Percentiles rank a stretch among this genome's conserved stretches.
These are phyloP conservation scores for Arthroderma sp. DNA, from an alignment of 2,329 filamentous ascomycete species.

Conservation along the genomic window DNA sequence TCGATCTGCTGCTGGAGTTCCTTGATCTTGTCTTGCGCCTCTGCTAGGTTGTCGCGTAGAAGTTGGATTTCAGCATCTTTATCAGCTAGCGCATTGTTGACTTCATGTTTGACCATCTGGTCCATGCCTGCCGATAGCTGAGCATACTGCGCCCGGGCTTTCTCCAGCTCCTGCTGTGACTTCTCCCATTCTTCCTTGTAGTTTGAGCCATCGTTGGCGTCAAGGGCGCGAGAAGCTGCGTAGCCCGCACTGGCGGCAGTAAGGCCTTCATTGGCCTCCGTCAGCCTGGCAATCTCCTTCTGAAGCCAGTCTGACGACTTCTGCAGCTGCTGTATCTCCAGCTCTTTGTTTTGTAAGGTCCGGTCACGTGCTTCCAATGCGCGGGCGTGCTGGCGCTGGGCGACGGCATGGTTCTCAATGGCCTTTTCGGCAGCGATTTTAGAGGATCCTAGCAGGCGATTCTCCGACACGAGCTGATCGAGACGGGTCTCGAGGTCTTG, in stretches of 20 bases:
- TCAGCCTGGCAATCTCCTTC: slow-evolving; percentile 67
- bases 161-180: slow-evolving; percentile 56
- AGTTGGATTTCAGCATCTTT: slow-evolving; percentile 75
- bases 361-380: slow-evolving; percentile 53
- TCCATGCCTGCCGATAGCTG: slow-evolving; percentile 53
- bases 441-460: slow-evolving; percentile 63
- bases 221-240: slow-evolving; percentile 56
- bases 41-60: slow-evolving; percentile 65
- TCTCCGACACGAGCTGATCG: slow-evolving; percentile 70
- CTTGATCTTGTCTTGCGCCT: slow-evolving; percentile 51
- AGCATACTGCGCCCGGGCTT: slow-evolving; percentile 51
- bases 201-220: slow-evolving; percentile 47
- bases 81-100: slow-evolving; percentile 55
- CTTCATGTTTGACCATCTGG: slow-evolving; percentile 48
- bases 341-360: slow-evolving; percentile 67
- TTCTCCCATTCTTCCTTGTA: slow-evolving; percentile 41
- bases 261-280: slow-evolving; percentile 70
- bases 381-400: slow-evolving; percentile 44
- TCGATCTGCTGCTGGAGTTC: slow-evolving; percentile 49
- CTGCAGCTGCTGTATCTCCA: slow-evolving; percentile 72
- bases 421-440: slow-evolving; percentile 56
- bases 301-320: slow-evolving; percentile 68
- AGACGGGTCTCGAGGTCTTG: slow-evolving; percentile 73
- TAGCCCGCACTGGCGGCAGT: slow-evolving; percentile 64
- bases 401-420: slow-evolving; percentile 44